Evolutionary conservation across 148 eudicot species (phyloP), one percentile per base, ranked within the genome.

Genomic region (Vaccinium vitisidaea): DNA sequence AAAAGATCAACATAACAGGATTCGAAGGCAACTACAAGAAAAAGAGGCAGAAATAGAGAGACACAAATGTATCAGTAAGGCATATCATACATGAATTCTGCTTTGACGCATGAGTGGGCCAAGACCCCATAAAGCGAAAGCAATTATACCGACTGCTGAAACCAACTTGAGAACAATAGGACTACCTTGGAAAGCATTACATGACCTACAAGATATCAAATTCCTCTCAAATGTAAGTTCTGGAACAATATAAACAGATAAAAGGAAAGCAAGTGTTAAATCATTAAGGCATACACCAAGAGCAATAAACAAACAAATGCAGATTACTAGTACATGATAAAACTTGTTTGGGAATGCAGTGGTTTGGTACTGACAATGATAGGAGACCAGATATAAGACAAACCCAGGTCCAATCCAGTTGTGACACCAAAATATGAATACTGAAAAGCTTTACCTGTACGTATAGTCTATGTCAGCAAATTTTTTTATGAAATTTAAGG

Each of bases 61-160:
- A 69, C 69, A 25, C 9, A 10, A 15, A 25, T 6, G 78, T 23
- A 49, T 56, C 32, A 54, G 65, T 21, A 76, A 83, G 50, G 61
- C 27, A 78, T 84, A 49, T 69, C 92, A 78, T 90, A 96, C 99
- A 82, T 84, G 93, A 82, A 87, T 92, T 89, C 98, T 91, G 92
- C 91, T 86, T 59, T 82, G 89, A 80, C 88, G 92, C 87, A 93
- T 56, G 80, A 97, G 86, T 77, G 98, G 98, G 81, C 86, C 93
- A 83, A 97, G 86, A 84, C 96, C 98, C 98, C 96, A 95, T 79
- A 97, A 78, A 53, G 99, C 91, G 87, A 97, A 94, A 77, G 89
- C 84, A 77, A 95, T 84, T 80, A 95, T 87, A 58, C 91, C 91
- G 76, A 90, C 86, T 58, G 99, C 95, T 48, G 99, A 91, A 85